Base-by-base conservation (phyloP, 2,329 filamentous ascomycete species). In the Pseudogymnoascus sp. region DNA sequence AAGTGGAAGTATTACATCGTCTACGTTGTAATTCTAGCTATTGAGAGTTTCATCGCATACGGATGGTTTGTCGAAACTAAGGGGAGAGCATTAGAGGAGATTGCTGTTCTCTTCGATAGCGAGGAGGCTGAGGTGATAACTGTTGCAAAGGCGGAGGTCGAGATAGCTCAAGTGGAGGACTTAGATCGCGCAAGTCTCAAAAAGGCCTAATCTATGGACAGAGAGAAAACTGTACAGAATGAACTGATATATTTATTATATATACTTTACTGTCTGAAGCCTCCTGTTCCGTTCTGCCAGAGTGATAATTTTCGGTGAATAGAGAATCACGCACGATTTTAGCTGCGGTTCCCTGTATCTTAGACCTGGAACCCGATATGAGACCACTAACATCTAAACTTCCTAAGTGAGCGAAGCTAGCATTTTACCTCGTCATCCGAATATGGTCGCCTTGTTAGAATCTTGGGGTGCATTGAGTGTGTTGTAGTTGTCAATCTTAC, bases 1-100 rank as follows among this genome's bases (percentile, higher is more conserved):
- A 70, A 70, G 7, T 77, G 75, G 73, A 75, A 72, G 63, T 77
- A 73, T 62, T 77, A 77, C 66, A 69, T 76, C 28, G 71, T 77
- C 64, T 70, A 66, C 19, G 65, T 41, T 11, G 61, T 69, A 14
- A 61, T 73, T 77, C 25, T 77, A 6, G 28, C 21, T 10, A 68
- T 41, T 11, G 62, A 63, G 23, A 28, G 63, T 62, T 43, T 61
- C 19, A 64, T 64, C 10, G 63, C 63, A n/a, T 64, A 64, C 34
- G 63, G 63, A 16, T 64, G 63, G 63, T 64, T 64, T 51, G 25
- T 64, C 4, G 63, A 64, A 37, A 64, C 63, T 10, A 64, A 62
- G 19, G 63, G 63, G 2, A n/a, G 39, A 23, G 57, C 63, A 19
- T 21, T 64, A 13, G 63, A 64, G 16, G 63, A 64, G 21, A 64